These are phyloP conservation scores for Phanerodontia chrysosporium DNA, from an alignment of 768 basidiomycete species.

Conservation along the genomic window DNA sequence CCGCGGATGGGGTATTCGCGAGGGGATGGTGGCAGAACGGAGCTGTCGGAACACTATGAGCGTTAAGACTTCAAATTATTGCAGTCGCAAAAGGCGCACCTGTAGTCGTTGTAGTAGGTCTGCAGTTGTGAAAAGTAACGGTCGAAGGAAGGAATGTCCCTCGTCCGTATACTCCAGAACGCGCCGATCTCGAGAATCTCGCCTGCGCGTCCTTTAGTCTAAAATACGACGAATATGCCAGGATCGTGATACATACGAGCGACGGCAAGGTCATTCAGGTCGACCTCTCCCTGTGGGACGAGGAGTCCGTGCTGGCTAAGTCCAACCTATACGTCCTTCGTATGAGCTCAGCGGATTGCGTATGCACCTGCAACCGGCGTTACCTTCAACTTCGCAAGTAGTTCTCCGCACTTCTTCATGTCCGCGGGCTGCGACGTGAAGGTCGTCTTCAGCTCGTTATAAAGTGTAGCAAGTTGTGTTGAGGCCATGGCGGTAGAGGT, in stretches of 20 bases:
- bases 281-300: conserved; percentile 63
- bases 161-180: conserved; percentile 85
- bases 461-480: conserved; percentile 51
- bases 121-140: conserved; percentile 91
- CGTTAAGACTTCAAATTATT: conserved; percentile 3
- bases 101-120: conserved; percentile 85
- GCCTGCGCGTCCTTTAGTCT: conserved; percentile 42
- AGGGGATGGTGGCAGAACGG: conserved; percentile 74
- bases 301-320: conserved; percentile 75
- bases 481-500: conserved; percentile 39
- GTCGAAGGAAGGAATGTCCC: conserved; percentile 90
- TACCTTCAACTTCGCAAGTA: conserved; percentile 78
- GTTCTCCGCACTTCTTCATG: conserved; percentile 56
- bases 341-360: background rate
- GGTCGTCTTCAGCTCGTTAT: conserved; percentile 61
- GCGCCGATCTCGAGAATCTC: conserved; percentile 96
- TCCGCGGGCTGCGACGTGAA: conserved; percentile 66
- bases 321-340: conserved; percentile 47
- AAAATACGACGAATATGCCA: background rate
- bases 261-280: conserved; percentile 62
- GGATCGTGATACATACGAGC: conserved; percentile 59
- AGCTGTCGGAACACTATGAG: conserved; percentile 34
- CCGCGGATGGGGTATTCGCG: conserved; percentile 88
- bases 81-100: conserved; percentile 35
- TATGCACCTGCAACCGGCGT: background rate